Conservation (phyloP, 495 filamentous ascomycete species). For the Sphaerosporella brunnea region DNA sequence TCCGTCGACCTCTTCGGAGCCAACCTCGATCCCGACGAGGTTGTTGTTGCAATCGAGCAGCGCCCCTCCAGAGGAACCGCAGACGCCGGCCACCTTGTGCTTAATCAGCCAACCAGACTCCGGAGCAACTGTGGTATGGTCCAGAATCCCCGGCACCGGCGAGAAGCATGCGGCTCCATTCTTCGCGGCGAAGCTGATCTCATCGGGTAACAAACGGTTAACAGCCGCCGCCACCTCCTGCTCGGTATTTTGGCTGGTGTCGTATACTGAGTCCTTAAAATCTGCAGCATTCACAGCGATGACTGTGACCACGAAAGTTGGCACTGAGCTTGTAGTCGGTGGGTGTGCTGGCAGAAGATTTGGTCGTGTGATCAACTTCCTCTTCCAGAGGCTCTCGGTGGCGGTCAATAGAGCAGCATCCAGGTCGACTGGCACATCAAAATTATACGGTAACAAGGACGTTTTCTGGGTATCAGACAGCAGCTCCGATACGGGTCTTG, state of each 20-base stretch:
- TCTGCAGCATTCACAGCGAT: background rate
- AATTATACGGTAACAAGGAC: background rate
- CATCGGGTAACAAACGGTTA: background rate
- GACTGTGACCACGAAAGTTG: background rate
- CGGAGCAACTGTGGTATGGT: background rate
- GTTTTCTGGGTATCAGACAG: background rate
- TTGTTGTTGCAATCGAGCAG: conserved; percentile 7
- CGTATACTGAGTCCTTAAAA: background rate
- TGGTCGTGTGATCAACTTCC: background rate
- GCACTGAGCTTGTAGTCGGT: too few species aligned
- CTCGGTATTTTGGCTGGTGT: background rate
- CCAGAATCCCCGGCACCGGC: background rate
- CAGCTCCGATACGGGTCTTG: background rate
- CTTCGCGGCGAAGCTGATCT: background rate
- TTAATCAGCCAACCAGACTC: background rate
- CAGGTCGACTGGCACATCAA: background rate
- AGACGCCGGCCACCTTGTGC: background rate
- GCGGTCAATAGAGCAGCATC: background rate
- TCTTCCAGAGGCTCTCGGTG: background rate
- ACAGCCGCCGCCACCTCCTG: background rate
- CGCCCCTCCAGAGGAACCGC: conserved; percentile 4
- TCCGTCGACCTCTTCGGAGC: background rate
- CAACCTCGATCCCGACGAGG: conserved; percentile 6
- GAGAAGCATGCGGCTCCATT: background rate
- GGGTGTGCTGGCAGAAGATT: too few species aligned